These are phyloP conservation scores for Furcasterigmium sp. DNA, from an alignment of 2,329 filamentous ascomycete genomes.

Conservation along the genomic window DNA sequence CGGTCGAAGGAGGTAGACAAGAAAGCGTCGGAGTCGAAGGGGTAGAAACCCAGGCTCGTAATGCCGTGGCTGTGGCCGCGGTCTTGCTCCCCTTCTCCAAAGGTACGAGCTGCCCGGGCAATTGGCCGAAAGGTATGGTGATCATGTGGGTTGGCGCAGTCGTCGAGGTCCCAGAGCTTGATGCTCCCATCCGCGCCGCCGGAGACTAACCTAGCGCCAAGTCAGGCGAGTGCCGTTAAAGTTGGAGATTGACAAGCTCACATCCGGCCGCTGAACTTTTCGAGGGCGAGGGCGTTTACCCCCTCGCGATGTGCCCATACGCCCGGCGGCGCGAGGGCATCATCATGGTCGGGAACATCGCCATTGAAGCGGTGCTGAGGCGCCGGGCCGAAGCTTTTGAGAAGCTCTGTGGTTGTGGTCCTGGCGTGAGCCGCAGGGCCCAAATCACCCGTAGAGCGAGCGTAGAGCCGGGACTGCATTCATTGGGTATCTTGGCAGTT, in stretches of 20 bases:
- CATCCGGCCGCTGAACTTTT: slow-evolving; percentile 76
- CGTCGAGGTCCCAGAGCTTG: slow-evolving; percentile 81
- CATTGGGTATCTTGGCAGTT: no score
- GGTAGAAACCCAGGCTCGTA: slow-evolving; percentile 72
- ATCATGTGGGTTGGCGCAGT: slow-evolving; percentile 36
- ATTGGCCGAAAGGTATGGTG: slow-evolving; percentile 49
- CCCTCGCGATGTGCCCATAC: slow-evolving; percentile 70
- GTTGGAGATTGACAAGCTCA: slow-evolving; percentile 30
- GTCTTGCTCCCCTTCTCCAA: slow-evolving; percentile 17
- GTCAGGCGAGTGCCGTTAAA: not conserved
- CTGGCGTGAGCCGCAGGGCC: slow-evolving; percentile 59
- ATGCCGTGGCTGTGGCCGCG: slow-evolving; percentile 62
- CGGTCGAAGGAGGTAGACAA: slow-evolving; percentile 75
- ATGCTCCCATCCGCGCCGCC: slow-evolving; percentile 82
- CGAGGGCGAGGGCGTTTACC: slow-evolving; percentile 73
- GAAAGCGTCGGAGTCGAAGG: slow-evolving; percentile 71
- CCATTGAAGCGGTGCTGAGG: slow-evolving; percentile 68
- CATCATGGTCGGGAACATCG: slow-evolving; percentile 15
- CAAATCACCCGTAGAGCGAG: slow-evolving; percentile 67
- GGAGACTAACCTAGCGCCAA: slow-evolving; percentile 61
- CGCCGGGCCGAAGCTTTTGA: slow-evolving; percentile 64
- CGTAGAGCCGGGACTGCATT: slow-evolving; percentile 73
- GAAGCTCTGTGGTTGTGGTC: slow-evolving; percentile 58
- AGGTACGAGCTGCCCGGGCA: slow-evolving; percentile 41
- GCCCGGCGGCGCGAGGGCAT: slow-evolving; percentile 4